Conservation (phyloP, 345 rosid species). For the Salix viminalis region DNA sequence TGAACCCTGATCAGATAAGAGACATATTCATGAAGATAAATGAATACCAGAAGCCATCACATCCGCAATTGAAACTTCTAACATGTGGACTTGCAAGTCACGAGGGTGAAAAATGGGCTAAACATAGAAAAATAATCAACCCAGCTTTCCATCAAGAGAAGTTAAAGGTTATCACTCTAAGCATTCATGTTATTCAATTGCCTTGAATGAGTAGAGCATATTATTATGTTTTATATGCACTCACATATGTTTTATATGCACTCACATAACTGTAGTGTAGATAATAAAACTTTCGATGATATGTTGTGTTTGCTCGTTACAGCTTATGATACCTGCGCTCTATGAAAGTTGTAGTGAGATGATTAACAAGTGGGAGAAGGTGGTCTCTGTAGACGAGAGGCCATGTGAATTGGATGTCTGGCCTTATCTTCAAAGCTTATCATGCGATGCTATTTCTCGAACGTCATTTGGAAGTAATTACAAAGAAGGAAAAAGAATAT, state of each 20-base stretch:
- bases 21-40: conserved; percentile 27
- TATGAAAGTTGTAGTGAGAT: conserved; percentile 24
- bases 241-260: too few relatives aligned
- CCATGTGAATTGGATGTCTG: conserved; percentile 33
- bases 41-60: conserved; percentile 26
- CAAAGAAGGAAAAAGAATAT: conserved; percentile 44
- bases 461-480: conserved; percentile 8
- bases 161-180: conserved; percentile 33
- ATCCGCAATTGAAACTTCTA: conserved; percentile 28
- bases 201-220: not conserved
- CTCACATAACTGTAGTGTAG: too few relatives aligned
- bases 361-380: conserved; percentile 33
- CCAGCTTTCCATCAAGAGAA: conserved; percentile 50
- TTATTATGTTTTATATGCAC: too few relatives aligned
- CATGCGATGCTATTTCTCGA: conserved; percentile 44
- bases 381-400: not conserved
- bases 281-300: too few relatives aligned
- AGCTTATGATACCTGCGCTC: conserved; percentile 34
- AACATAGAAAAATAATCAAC: conserved; percentile 45
- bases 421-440: conserved; percentile 36
- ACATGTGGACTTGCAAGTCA: conserved; percentile 26
- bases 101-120: conserved; percentile 46
- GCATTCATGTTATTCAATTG: not conserved
- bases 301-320: not conserved
- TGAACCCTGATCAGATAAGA: conserved; percentile 38